Evolutionary conservation across 2,329 filamentous ascomycete genomes (phyloP).

Genomic region (Colletotrichum limetticola): DNA sequence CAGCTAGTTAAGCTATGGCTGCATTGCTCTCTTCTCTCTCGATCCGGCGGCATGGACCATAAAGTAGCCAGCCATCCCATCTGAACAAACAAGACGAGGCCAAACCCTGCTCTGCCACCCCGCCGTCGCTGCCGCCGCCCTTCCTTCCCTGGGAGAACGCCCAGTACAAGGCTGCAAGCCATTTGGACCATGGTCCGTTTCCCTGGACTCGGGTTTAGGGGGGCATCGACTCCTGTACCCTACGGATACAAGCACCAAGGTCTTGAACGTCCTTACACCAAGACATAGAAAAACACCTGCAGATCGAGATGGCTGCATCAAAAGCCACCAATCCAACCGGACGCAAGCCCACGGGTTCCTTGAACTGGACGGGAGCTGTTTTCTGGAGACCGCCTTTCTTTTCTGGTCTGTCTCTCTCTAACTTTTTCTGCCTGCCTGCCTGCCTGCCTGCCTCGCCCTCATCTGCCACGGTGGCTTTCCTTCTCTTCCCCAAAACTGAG

Average conservation of each 20-base stretch:
- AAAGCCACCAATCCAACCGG: background rate
- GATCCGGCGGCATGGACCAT: background rate
- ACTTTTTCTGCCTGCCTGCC: background rate
- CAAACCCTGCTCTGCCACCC: background rate
- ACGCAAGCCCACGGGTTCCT: background rate
- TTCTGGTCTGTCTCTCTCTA: background rate
- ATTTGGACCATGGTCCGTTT: background rate
- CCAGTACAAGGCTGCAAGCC: background rate
- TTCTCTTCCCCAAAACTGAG: slow-evolving; percentile 5
- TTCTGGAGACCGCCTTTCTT: background rate
- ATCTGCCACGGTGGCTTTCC: background rate
- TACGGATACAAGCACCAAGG: background rate
- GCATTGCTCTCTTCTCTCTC: background rate
- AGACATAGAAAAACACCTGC: background rate
- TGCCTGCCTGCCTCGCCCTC: background rate
- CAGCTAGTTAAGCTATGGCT: background rate
- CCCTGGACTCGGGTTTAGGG: background rate
- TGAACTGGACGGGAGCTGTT: background rate
- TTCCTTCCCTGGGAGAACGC: background rate
- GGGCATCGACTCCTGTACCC: background rate
- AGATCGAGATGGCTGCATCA: background rate
- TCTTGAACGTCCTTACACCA: background rate
- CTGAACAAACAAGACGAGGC: background rate
- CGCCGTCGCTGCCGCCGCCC: no score
- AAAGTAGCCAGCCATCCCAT: background rate